A percentile compares a stretch with the other conserved stretches of the same genome.
phyloP scores from a whole-genome alignment of 768 basidiomycete species.

The Galerina sulciceps region DNA sequence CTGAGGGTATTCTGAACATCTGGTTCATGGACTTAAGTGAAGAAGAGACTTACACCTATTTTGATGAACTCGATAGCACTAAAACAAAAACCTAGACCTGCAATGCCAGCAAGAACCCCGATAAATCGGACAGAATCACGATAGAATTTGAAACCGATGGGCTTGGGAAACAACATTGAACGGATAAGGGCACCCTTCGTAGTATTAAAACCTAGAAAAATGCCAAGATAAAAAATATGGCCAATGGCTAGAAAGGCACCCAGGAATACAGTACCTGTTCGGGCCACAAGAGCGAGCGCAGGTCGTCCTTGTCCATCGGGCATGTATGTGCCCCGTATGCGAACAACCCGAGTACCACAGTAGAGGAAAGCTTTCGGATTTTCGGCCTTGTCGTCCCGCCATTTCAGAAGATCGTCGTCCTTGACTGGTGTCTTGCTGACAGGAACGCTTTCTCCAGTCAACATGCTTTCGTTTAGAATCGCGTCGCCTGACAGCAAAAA shows the following conservation, averaged over 20 bases:
- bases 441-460: conserved; percentile 97
- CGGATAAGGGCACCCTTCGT: conserved; percentile 96
- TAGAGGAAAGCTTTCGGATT: conserved; percentile 86
- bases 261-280: conserved; percentile 65
- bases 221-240: neutral
- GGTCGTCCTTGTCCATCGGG: conserved; percentile 58
- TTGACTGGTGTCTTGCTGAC: conserved; percentile 89
- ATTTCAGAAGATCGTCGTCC: conserved; percentile 73
- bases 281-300: conserved; percentile 81
- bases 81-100: conserved; percentile 87
- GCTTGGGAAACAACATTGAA: conserved; percentile 98
- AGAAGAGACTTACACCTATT: conserved; percentile 67
- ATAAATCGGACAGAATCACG: conserved; percentile 92
- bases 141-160: conserved; percentile 99
- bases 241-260: neutral
- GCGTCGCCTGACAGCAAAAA: conserved; percentile 95
- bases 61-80: conserved; percentile 91
- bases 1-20: conserved; percentile 40
- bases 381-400: conserved; percentile 74
- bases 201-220: conserved; percentile 81
- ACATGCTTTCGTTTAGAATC: conserved; percentile 98
- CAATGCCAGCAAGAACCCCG: conserved; percentile 88
- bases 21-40: neutral
- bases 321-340: conserved; percentile 70
- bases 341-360: conserved; percentile 88